These are phyloP conservation scores for Coniochaeta sp. DNA, from an alignment of 2,329 filamentous ascomycete genomes.

Conservation along the genomic window DNA sequence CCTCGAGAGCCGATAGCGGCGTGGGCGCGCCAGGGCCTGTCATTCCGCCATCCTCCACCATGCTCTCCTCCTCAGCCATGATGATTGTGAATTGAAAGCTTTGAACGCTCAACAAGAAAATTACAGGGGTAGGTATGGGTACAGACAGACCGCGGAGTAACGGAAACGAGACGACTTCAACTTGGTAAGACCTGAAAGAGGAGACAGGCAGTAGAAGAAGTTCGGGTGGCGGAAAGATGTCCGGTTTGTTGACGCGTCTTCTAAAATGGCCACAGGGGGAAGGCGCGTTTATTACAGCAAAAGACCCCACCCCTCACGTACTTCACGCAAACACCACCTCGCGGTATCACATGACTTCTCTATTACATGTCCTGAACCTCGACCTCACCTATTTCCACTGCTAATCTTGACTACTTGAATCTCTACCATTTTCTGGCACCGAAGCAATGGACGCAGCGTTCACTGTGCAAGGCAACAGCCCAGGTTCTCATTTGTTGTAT, in stretches of 20 bases:
- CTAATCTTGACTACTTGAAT: too few relatives aligned
- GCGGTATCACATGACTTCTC: background rate
- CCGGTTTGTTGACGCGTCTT: conserved; percentile 1
- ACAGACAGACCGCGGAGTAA: background rate
- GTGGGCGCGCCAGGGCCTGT: conserved; percentile 90
- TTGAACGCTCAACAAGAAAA: background rate
- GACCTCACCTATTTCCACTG: too few relatives aligned
- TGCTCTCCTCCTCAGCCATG: background rate
- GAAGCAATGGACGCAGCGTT: too few relatives aligned
- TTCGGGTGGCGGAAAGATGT: background rate
- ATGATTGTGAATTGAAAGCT: background rate
- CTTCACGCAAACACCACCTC: background rate
- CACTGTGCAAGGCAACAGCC: background rate
- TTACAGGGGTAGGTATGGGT: background rate
- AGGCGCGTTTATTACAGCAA: background rate
- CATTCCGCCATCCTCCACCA: conserved; percentile 60
- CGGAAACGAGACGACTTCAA: background rate
- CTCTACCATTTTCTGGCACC: too few relatives aligned
- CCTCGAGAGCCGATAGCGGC: conserved; percentile 78
- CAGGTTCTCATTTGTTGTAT: background rate
- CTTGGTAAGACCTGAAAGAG: background rate
- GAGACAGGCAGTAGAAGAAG: background rate
- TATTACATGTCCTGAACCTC: background rate
- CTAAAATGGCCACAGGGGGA: background rate
- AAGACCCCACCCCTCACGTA: background rate